Evolutionary conservation across 306 rosid species (phyloP).

Genomic region (Mimosa pudica): DNA sequence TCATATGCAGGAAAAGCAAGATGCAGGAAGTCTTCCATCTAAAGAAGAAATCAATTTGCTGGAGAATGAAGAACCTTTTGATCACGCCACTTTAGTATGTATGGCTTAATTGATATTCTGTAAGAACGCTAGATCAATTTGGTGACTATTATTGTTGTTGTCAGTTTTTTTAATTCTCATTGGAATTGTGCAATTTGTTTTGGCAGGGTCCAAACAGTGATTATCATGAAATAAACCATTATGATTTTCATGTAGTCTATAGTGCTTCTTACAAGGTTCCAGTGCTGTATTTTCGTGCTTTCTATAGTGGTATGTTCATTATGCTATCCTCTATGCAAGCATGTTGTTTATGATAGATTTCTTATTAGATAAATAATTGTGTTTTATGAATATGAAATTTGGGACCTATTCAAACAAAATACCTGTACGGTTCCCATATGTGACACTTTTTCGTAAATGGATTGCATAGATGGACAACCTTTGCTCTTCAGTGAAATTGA

Average conservation of each 20-base stretch:
- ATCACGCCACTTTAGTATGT: slow-evolving; percentile 69
- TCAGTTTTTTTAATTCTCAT: slow-evolving; percentile 11
- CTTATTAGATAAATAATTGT: slow-evolving; percentile 4
- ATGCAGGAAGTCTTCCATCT: slow-evolving; percentile 24
- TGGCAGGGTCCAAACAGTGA: slow-evolving; percentile 54
- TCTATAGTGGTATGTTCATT: slow-evolving; percentile 56
- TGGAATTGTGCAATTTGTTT: slow-evolving; percentile 18
- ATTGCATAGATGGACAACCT: neutral
- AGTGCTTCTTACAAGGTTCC: slow-evolving; percentile 81
- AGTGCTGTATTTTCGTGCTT: slow-evolving; percentile 70
- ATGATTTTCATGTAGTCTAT: slow-evolving; percentile 72
- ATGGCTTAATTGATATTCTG: slow-evolving; percentile 33
- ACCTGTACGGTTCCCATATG: neutral
- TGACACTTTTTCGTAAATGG: neutral
- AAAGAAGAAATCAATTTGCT: slow-evolving; percentile 40
- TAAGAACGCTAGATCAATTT: neutral
- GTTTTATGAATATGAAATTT: slow-evolving; percentile 1
- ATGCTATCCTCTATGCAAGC: slow-evolving; percentile 16
- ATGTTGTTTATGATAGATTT: slow-evolving; percentile 15
- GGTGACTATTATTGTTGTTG: neutral
- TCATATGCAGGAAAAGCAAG: slow-evolving; percentile 42
- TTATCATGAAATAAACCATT: slow-evolving; percentile 46
- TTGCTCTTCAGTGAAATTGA: slow-evolving; percentile 53
- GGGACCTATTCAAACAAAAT: neutral
- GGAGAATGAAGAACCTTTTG: slow-evolving; percentile 51